Percentiles rank a stretch among this genome's conserved stretches.
These are phyloP conservation scores for Echria macrotheca DNA, from an alignment of 495 filamentous ascomycete genomes.

Conservation along the genomic window DNA sequence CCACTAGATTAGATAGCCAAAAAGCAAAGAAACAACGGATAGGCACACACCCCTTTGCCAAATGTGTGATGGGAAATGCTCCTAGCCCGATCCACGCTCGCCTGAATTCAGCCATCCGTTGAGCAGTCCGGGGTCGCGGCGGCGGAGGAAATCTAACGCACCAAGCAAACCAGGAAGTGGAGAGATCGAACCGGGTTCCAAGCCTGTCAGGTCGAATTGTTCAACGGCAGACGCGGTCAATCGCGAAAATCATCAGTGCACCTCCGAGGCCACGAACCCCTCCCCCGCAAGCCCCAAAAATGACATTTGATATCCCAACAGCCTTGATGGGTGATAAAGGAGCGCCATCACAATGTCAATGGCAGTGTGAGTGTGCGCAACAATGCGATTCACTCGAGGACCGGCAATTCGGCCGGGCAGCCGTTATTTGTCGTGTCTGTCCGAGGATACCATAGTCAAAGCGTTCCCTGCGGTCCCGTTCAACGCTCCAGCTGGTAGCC, in stretches of 20 bases:
- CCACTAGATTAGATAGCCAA: slow-evolving; percentile 26
- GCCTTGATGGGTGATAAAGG: slow-evolving; percentile 6
- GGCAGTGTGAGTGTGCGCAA: neutral
- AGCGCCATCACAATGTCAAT: neutral
- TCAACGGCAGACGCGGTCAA: slow-evolving; percentile 19
- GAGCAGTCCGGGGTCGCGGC: slow-evolving; percentile 6
- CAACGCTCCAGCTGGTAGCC: too few relatives aligned
- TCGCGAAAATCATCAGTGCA: neutral
- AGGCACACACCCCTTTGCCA: slow-evolving; percentile 6
- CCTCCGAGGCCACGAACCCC: too few relatives aligned
- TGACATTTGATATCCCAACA: slow-evolving; percentile 10
- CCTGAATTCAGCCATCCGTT: slow-evolving; percentile 12
- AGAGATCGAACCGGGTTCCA: slow-evolving; percentile 10
- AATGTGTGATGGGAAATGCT: too few relatives aligned
- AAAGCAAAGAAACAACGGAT: slow-evolving; percentile 1
- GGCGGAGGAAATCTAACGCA: too few relatives aligned
- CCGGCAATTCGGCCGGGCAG: too few relatives aligned
- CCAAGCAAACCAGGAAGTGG: too few relatives aligned
- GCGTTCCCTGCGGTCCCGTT: too few relatives aligned
- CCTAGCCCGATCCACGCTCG: neutral
- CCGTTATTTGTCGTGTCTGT: neutral
- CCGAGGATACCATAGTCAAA: too few relatives aligned
- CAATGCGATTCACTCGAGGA: slow-evolving; percentile 5
- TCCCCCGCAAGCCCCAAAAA: neutral
- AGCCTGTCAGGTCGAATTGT: slow-evolving; percentile 2